A percentile compares a stretch with the other conserved stretches of the same genome.
Conservation (phyloP, 78 protist species). For the Dictyostelium intermedium region DNA sequence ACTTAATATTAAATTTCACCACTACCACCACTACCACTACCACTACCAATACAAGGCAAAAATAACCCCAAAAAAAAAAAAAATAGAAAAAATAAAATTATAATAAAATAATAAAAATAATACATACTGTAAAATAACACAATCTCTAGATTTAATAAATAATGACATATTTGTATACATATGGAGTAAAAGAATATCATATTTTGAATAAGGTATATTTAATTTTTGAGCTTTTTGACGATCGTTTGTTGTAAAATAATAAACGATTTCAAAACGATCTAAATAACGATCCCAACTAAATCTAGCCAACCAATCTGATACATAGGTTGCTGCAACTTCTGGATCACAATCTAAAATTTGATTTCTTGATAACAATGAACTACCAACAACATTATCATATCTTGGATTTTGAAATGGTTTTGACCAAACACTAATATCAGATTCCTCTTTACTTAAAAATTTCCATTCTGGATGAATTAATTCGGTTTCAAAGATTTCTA, state of each 20-base stretch:
- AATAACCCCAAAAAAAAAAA: too few species aligned
- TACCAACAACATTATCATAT: background rate
- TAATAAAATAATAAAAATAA: background rate
- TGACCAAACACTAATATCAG: slow-evolving; percentile 2
- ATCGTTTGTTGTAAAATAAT: slow-evolving; percentile 21
- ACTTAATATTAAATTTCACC: too few species aligned
- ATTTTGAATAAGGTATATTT: slow-evolving; percentile 14
- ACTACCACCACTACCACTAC: too few species aligned
- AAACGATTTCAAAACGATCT: background rate
- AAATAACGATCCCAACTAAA: slow-evolving; percentile 28
- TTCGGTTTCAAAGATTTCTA: slow-evolving; percentile 8
- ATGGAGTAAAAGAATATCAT: slow-evolving; percentile 13
- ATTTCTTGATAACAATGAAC: background rate
- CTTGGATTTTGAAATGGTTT: slow-evolving; percentile 1
- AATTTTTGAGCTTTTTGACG: background rate
- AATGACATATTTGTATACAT: slow-evolving; percentile 25
- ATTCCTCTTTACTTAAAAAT: background rate
- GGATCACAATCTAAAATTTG: slow-evolving; percentile 13
- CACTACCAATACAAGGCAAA: too few species aligned
- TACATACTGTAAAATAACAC: slow-evolving; percentile 21
- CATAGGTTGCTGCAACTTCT: background rate
- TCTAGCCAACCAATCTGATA: slow-evolving; percentile 13
- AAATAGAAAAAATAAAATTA: too few species aligned
- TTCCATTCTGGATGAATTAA: slow-evolving; percentile 16
- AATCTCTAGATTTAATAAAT: slow-evolving; percentile 29